phyloP scores from a whole-genome alignment of 305 asterid genomes.

The Rubia balearica region DNA sequence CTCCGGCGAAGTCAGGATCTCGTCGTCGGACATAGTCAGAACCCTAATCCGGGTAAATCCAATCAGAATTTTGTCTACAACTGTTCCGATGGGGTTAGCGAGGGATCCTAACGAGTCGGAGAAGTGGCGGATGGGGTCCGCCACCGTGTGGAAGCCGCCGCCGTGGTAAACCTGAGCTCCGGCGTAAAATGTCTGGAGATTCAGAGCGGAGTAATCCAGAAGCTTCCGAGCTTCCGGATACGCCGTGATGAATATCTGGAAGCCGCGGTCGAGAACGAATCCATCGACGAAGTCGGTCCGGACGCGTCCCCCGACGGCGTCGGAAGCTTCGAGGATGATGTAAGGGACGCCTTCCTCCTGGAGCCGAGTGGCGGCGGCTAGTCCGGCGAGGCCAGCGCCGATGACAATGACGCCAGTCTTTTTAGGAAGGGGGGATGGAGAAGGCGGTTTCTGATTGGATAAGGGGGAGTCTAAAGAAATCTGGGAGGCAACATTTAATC shows the following conservation, averaged over 20 bases:
- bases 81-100: conserved; percentile 67
- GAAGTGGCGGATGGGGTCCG: conserved; percentile 84
- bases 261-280: conserved; percentile 86
- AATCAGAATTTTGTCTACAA: conserved; percentile 60
- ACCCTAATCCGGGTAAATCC: conserved; percentile 65
- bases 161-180: conserved; percentile 65
- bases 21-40: conserved; percentile 45
- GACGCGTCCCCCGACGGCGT: conserved; percentile 89
- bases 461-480: conserved; percentile 35
- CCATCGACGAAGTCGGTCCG: conserved; percentile 78
- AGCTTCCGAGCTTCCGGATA: conserved; percentile 74
- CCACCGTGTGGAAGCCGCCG: conserved; percentile 70
- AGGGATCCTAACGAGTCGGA: conserved; percentile 48
- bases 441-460: conserved; percentile 23
- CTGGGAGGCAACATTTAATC: conserved; percentile 38
- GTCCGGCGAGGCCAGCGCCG: conserved; percentile 93
- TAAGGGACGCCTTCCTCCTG: conserved; percentile 63
- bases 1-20: conserved; percentile 57
- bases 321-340: conserved; percentile 77
- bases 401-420: conserved; percentile 60
- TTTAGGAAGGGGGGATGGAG: conserved; percentile 13
- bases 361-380: conserved; percentile 86
- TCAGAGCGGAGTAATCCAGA: conserved; percentile 54
- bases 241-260: conserved; percentile 88
- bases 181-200: conserved; percentile 64